Percentiles rank a stretch among this genome's conserved stretches.
Evolutionary conservation across 805 yeast species (phyloP).

Genomic region (Pichia rugopelliculosa): DNA sequence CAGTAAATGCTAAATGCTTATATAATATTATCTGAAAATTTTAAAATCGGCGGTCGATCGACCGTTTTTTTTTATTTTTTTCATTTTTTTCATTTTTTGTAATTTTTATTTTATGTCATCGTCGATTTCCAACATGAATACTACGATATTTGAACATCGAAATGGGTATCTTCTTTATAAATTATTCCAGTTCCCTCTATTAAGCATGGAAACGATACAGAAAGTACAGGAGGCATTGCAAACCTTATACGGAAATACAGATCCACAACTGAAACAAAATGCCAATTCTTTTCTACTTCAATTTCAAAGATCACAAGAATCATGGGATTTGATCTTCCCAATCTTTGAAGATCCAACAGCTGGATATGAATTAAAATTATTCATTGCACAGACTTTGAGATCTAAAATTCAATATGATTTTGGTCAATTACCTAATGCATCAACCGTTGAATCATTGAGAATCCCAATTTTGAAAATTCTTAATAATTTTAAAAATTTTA

Average conservation of each 20-base stretch:
- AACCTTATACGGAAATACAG: constrained; percentile 35
- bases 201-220: not conserved
- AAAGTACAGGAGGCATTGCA: constrained; percentile 39
- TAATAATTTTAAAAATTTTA: constrained; percentile 27
- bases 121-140: no score
- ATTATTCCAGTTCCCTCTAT: no score
- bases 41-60: no score
- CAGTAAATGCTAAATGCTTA: no score
- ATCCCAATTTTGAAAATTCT: constrained; percentile 57
- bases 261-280: constrained; percentile 31
- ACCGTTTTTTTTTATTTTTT: no score
- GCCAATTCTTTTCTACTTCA: constrained; percentile 57
- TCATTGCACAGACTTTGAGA: constrained; percentile 87
- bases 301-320: constrained; percentile 75
- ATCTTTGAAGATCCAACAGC: constrained; percentile 34
- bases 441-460: constrained; percentile 50
- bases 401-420: constrained; percentile 81
- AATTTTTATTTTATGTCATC: not conserved
- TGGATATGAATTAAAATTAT: constrained; percentile 55
- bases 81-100: not conserved
- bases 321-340: constrained; percentile 68
- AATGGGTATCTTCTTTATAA: no score
- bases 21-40: no score
- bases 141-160: no score
- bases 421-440: constrained; percentile 58